Percentiles rank a stretch among this genome's conserved stretches.
These are phyloP conservation scores for Suillus bovinus DNA, from an alignment of 768 basidiomycete species.

Conservation along the genomic window DNA sequence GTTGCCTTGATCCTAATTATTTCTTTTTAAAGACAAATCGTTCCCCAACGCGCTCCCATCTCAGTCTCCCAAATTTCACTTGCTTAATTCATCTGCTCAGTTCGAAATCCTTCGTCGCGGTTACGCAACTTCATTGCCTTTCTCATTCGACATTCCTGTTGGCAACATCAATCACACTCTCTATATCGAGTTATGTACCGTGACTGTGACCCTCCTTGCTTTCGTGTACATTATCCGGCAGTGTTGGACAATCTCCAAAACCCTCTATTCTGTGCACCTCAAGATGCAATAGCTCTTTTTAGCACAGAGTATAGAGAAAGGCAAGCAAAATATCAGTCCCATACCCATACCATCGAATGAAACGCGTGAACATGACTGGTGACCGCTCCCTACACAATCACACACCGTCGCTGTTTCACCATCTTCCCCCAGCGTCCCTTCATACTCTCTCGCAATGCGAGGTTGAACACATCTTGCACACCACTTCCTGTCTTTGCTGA, in stretches of 20 bases:
- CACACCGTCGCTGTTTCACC: conserved; percentile 69
- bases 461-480: conserved; percentile 89
- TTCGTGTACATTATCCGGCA: conserved; percentile 36
- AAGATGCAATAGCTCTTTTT: conserved; percentile 22
- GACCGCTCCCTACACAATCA: conserved; percentile 42
- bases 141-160: conserved; percentile 32
- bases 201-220: conserved; percentile 28
- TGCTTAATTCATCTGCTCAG: conserved; percentile 20
- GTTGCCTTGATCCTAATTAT: not conserved
- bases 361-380: conserved; percentile 8
- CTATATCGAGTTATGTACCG: conserved; percentile 39
- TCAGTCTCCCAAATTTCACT: conserved; percentile 21
- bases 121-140: not conserved
- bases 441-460: conserved; percentile 89
- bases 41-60: conserved; percentile 13
- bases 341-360: conserved; percentile 1
- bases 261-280: conserved; percentile 20
- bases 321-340: conserved; percentile 26
- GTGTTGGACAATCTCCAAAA: conserved; percentile 25
- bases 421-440: conserved; percentile 75
- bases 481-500: conserved; percentile 89
- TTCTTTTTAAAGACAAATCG: conserved; percentile 10
- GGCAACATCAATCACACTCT: conserved; percentile 33
- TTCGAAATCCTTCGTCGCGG: conserved; percentile 17
- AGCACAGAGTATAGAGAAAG: conserved; percentile 24